A percentile compares a stretch with the other conserved stretches of the same genome.
These are phyloP conservation scores for Fonsecaea erecta DNA, from an alignment of 2,329 filamentous ascomycete genomes.

Conservation along the genomic window DNA sequence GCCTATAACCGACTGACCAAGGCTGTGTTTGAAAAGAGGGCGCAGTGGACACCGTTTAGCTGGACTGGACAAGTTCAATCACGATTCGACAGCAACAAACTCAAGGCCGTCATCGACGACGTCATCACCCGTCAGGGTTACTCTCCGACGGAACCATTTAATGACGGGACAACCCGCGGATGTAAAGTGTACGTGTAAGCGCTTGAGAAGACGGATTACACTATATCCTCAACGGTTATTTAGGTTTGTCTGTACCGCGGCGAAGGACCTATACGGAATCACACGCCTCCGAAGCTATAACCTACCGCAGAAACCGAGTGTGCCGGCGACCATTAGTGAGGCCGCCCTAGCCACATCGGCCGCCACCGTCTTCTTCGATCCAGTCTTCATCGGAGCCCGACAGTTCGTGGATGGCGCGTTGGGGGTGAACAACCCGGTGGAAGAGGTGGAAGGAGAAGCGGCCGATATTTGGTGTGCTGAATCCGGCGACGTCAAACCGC, in stretches of 20 bases:
- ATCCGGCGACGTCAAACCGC: slow-evolving; percentile 38
- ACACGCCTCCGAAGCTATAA: slow-evolving; percentile 40
- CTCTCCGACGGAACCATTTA: not conserved
- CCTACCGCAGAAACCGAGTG: slow-evolving; percentile 31
- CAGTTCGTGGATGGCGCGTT: slow-evolving; percentile 52
- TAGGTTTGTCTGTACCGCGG: slow-evolving; percentile 36
- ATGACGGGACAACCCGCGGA: not conserved
- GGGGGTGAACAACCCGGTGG: slow-evolving; percentile 55
- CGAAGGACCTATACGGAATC: slow-evolving; percentile 25
- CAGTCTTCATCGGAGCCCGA: slow-evolving; percentile 45
- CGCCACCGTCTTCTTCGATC: slow-evolving; percentile 48
- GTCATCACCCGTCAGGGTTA: slow-evolving; percentile 25
- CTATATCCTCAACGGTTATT: not conserved
- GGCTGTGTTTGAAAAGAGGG: slow-evolving; percentile 38
- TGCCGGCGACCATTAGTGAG: slow-evolving; percentile 46
- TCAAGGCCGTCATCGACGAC: slow-evolving; percentile 38
- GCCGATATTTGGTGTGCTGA: slow-evolving; percentile 43
- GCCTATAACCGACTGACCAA: slow-evolving; percentile 41
- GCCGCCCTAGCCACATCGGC: slow-evolving; percentile 52
- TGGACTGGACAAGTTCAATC: slow-evolving; percentile 7
- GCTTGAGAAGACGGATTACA: not conserved
- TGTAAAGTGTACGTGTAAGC: not conserved
- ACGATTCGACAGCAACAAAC: slow-evolving; percentile 39
- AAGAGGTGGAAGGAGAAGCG: slow-evolving; percentile 48
- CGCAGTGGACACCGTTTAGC: not conserved